Percentiles rank a stretch among this genome's conserved stretches.
Evolutionary conservation across 352 stramenopile species (phyloP).

Genomic region (Plasmopara viticola): DNA sequence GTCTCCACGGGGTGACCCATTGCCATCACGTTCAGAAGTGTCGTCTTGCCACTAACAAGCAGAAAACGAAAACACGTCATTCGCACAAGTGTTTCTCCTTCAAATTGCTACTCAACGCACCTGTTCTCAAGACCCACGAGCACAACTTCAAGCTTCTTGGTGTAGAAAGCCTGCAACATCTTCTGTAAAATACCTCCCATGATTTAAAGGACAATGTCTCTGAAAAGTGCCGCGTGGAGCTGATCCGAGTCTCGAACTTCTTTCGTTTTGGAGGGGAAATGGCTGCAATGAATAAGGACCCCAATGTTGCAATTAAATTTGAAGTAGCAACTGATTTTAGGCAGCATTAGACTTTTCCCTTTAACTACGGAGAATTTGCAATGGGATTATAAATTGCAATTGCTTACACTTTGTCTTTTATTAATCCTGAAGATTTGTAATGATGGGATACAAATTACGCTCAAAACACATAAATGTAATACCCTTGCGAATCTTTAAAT

Average conservation of each 20-base stretch:
- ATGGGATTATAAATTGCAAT: too few species aligned
- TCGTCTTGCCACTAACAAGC: conserved; percentile 91
- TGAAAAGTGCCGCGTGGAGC: conserved; percentile 5
- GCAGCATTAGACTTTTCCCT: background rate
- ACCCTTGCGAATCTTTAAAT: too few species aligned
- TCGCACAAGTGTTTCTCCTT: background rate
- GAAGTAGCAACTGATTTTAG: conserved; percentile 12
- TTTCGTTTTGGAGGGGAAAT: conserved; percentile 23
- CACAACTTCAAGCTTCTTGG: conserved; percentile 95
- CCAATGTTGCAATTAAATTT: conserved; percentile 3
- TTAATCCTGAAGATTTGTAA: too few species aligned
- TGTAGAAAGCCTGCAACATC: conserved; percentile 95
- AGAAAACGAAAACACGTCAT: conserved; percentile 1
- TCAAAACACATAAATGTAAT: too few species aligned
- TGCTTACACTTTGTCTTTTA: too few species aligned
- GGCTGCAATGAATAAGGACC: conserved; percentile 13
- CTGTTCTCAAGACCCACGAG: conserved; percentile 96
- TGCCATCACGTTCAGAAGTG: conserved; percentile 93
- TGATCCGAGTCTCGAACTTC: conserved; percentile 24
- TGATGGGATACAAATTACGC: too few species aligned
- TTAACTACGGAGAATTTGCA: too few species aligned
- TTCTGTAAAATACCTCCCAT: conserved; percentile 93
- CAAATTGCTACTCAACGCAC: conserved; percentile 26
- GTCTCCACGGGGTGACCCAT: conserved; percentile 95
- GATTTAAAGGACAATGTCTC: conserved; percentile 6